Base-by-base conservation (phyloP, 257 asterid genomes). In the Solanum appendiculatum region DNA sequence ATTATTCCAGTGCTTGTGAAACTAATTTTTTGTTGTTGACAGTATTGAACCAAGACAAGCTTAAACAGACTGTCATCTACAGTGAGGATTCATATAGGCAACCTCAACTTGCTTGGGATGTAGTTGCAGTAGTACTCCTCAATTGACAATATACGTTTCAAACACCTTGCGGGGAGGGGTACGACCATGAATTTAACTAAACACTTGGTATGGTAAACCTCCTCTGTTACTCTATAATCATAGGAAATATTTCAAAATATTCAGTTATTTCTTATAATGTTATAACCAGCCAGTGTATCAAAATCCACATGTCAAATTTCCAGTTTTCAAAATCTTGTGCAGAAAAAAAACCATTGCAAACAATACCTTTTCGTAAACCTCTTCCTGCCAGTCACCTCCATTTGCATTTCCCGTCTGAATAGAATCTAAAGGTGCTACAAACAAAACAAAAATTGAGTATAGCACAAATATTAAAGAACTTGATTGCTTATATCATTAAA, bases 321-420 rank as follows among this genome's bases (percentile, higher is more conserved):
- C 54, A 58, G 64, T n/a, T 64, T 10, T 34, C 64, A 72, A 54
- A 44, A 86, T 8, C 29, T 23, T 27, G 14, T 18, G 31, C n/a
- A 23, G 72, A 51, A 10, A 70, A 72, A 86, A 34, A 25, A 60
- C 34, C 56, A 42, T 40, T 40, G 36, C 58, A 75, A 11, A 84
- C 58, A 84, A 84, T 85, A 44, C 48, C 98, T 92, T 97, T 86
- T 97, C 98, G 91, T 91, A 94, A 81, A 91, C 86, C 89, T 94
- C 99, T 86, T 97, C 99, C 88, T 94, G 98, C 98, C 98, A 97
- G 82, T 95, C 98, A 86, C 93, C 96, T 60, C 91, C 92, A 90
- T 80, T 92, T 48, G 91, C 90, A 88, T 91, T 92, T 86, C 96
- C 98, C 27, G 93, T 91, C 85, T 94, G 96, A 48, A 97, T 89